Conservation (phyloP, 2,329 filamentous ascomycete species). For the Hyphodiscus sp. region DNA sequence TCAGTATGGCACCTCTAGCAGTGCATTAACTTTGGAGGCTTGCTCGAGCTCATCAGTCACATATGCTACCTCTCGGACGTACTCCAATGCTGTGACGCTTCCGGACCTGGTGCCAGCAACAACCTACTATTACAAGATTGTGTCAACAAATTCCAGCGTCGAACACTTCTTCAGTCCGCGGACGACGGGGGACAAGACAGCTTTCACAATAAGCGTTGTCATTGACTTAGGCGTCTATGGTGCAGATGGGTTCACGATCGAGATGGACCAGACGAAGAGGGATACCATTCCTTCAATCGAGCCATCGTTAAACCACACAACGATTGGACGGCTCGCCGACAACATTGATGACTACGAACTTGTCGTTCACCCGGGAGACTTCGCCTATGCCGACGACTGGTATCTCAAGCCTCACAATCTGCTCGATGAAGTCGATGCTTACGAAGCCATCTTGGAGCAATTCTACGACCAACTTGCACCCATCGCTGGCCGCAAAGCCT, state of each 20-base stretch:
- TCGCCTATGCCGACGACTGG: slow-evolving; percentile 56
- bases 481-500: slow-evolving; percentile 46
- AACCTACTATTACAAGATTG: slow-evolving; percentile 55
- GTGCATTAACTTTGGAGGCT: slow-evolving; percentile 32
- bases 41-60: slow-evolving; percentile 44
- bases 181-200: slow-evolving; percentile 44
- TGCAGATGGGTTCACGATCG: slow-evolving; percentile 44
- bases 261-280: slow-evolving; percentile 37
- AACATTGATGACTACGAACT: slow-evolving; percentile 51
- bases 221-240: slow-evolving; percentile 52
- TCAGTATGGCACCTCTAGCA: slow-evolving; percentile 40
- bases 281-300: slow-evolving; percentile 43
- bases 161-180: slow-evolving; percentile 49
- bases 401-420: slow-evolving; percentile 39
- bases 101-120: slow-evolving; percentile 42
- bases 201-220: slow-evolving; percentile 46
- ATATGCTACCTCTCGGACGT: slow-evolving; percentile 49
- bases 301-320: slow-evolving; percentile 50
- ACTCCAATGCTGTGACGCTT: slow-evolving; percentile 42
- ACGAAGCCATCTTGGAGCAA: slow-evolving; percentile 48
- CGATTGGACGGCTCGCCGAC: slow-evolving; percentile 46
- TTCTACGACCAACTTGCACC: slow-evolving; percentile 51
- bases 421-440: slow-evolving; percentile 43
- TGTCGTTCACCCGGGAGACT: slow-evolving; percentile 42
- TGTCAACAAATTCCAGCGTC: slow-evolving; percentile 47